Base-by-base conservation (phyloP, 2,329 filamentous ascomycete species). In the Cylindrodendrum hubeiense region DNA sequence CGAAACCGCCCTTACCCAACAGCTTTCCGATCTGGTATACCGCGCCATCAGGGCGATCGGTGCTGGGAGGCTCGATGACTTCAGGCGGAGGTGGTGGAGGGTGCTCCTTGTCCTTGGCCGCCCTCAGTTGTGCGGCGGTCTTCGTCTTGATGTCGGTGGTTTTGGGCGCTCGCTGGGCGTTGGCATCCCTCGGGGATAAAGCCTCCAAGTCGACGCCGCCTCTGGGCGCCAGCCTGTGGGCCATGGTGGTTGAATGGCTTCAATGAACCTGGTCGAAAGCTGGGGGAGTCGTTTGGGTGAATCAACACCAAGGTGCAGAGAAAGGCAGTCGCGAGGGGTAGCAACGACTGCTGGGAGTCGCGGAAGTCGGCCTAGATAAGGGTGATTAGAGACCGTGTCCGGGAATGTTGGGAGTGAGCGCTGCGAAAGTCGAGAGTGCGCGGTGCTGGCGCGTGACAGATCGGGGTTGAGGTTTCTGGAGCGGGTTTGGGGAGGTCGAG, bases 1-100 rank as follows among this genome's bases (percentile, higher is more conserved):
- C 93, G 76, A 95, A 95, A 10, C 93, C 93, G 50, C 93, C 93
- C 80, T 93, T 95, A 26, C 93, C 93, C 63, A 95, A 84, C 76
- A 93, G 84, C 73, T 89, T 89, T 62, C 92, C 91, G 33, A 93
- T 89, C 72, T 91, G 88, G 82, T 95, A 95, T 52, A 90, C 85
- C 59, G 91, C 88, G 58, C 92, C 92, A 81, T 90, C 84, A 60
- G 85, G 87, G 58, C 91, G 90, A 77, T 94, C 91, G 59, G 84
- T 82, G 75, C 91, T 92, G 50, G 91, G 85, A 21, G 89, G 89
- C 77, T 91, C 89, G 22, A 80, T 78, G 49, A 91, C 86, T 67
- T 87, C 81, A 10, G 83, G 75, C 15, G 89, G 89, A n/a, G 89
- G 89, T 33, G 89, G 88, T 17, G 88, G 86, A 43, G 89, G 89